Evolutionary conservation across 1,284 basidiomycete genomes (phyloP).

Genomic region (Flammula alnicola): DNA sequence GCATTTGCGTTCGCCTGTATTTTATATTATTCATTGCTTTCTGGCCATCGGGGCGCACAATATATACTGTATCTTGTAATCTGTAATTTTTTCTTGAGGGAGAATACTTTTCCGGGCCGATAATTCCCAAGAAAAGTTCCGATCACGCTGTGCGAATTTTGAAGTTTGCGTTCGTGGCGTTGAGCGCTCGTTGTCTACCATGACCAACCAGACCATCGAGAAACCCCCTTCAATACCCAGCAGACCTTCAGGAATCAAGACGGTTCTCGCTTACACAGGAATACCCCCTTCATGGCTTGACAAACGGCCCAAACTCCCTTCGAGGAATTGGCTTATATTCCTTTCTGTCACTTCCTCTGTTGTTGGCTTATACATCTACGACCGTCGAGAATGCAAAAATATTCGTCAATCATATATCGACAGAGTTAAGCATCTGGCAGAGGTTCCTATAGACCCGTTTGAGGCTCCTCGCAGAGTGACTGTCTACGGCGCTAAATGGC

Average conservation of each 20-base stretch:
- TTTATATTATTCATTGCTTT: conserved; percentile 10
- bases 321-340: conserved; percentile 94
- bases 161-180: not conserved
- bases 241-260: conserved; percentile 48
- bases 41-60: too few species aligned
- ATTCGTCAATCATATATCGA: conserved; percentile 83
- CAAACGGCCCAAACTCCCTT: conserved; percentile 81
- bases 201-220: conserved; percentile 11
- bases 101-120: too few species aligned
- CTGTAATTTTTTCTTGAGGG: too few species aligned
- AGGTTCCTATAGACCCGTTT: conserved; percentile 67
- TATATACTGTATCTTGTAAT: too few species aligned
- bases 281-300: conserved; percentile 76
- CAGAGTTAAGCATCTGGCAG: conserved; percentile 77
- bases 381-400: conserved; percentile 77
- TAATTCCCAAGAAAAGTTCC: too few species aligned
- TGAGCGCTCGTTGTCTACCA: conserved; percentile 8
- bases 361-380: conserved; percentile 81
- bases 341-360: conserved; percentile 75
- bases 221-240: conserved; percentile 11
- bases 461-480: conserved; percentile 82
- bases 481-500: conserved; percentile 90
- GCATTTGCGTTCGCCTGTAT: conserved; percentile 10
- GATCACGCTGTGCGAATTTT: not conserved
- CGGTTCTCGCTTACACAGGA: conserved; percentile 65